phyloP scores from a whole-genome alignment of 192 early-diverging fungal genomes.

The Entomortierella beljakovae region DNA sequence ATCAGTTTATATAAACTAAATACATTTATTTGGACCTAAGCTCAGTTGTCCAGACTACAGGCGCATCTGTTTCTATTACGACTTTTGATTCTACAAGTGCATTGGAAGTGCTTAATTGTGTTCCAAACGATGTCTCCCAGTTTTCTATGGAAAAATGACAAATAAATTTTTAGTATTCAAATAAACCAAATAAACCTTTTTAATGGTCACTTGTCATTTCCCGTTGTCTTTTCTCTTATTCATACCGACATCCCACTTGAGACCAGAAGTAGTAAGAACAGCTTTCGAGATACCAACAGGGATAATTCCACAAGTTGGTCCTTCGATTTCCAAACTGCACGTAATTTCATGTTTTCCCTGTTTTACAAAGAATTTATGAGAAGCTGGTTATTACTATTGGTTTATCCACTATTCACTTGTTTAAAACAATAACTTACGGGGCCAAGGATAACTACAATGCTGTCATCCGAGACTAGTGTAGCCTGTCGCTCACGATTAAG shows the following conservation, averaged over 20 bases:
- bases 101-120: slow-evolving; percentile 89
- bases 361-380: neutral
- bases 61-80: slow-evolving; percentile 73
- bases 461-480: slow-evolving; percentile 77
- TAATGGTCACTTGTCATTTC: too few species aligned
- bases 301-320: slow-evolving; percentile 90
- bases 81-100: slow-evolving; percentile 68
- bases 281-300: slow-evolving; percentile 78
- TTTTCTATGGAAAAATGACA: slow-evolving; percentile 17
- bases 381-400: too few species aligned
- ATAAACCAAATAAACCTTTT: neutral
- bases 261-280: slow-evolving; percentile 75
- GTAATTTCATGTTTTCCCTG: slow-evolving; percentile 77
- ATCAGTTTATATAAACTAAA: too few species aligned
- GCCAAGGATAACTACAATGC: slow-evolving; percentile 76
- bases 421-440: slow-evolving; percentile 59
- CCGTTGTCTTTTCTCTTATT: neutral
- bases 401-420: too few species aligned
- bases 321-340: slow-evolving; percentile 73
- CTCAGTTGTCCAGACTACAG: slow-evolving; percentile 88
- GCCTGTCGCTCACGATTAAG: slow-evolving; percentile 71
- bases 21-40: slow-evolving; percentile 49
- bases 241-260: slow-evolving; percentile 89
- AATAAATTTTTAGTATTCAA: neutral
- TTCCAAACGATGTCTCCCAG: slow-evolving; percentile 72